Evolutionary conservation across 2,329 filamentous ascomycete genomes (phyloP).

Genomic region (Beauveria australis): DNA sequence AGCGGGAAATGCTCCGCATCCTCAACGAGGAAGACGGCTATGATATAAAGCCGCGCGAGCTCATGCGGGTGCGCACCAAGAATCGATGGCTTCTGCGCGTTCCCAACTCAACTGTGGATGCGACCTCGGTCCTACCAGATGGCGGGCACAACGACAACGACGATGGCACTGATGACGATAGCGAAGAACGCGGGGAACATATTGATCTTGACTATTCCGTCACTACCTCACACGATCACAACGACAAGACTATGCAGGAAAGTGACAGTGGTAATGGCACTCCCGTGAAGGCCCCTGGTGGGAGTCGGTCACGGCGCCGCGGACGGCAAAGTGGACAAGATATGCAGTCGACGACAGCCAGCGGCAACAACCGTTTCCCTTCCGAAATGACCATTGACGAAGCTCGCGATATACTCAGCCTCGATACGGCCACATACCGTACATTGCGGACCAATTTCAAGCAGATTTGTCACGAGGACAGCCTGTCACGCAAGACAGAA

Average conservation of each 20-base stretch:
- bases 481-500: constrained; percentile 66
- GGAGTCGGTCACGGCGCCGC: constrained; percentile 13
- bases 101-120: constrained; percentile 36
- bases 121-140: constrained; percentile 35
- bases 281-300: background rate
- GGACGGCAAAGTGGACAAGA: constrained; percentile 57
- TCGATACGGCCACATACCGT: constrained; percentile 57
- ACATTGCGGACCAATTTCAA: constrained; percentile 60
- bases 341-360: constrained; percentile 58
- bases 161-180: background rate
- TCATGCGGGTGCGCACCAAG: constrained; percentile 60
- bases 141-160: constrained; percentile 9
- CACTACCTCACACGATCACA: background rate
- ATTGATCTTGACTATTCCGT: background rate
- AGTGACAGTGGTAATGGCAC: background rate
- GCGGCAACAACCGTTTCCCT: constrained; percentile 65
- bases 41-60: constrained; percentile 60
- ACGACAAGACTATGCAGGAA: background rate
- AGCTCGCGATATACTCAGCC: constrained; percentile 58
- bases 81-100: constrained; percentile 60
- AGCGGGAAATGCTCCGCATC: constrained; percentile 64
- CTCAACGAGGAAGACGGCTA: constrained; percentile 64
- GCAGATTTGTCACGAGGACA: constrained; percentile 57
- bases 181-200: background rate
- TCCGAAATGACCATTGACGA: constrained; percentile 79